Evolutionary conservation across 2,329 filamentous ascomycete species (phyloP).

Genomic region (Trichoderma sp.): DNA sequence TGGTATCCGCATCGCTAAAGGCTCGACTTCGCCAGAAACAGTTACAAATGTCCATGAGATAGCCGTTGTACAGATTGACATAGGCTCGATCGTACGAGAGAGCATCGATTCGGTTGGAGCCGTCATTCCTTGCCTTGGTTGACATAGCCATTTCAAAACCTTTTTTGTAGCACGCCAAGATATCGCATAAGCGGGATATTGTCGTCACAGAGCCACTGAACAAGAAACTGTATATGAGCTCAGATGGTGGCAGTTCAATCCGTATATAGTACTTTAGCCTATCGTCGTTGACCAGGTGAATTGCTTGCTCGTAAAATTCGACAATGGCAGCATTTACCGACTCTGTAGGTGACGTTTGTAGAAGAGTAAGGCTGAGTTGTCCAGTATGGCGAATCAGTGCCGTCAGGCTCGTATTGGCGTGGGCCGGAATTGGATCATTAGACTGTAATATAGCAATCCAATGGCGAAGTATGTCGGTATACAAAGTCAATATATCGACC

Average conservation of each 20-base stretch:
- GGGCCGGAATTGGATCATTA: constrained; percentile 34
- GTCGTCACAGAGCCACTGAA: constrained; percentile 64
- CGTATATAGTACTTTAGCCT: constrained; percentile 54
- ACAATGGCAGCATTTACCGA: constrained; percentile 57
- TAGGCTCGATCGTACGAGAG: constrained; percentile 56
- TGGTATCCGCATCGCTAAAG: constrained; percentile 63
- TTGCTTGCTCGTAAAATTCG: constrained; percentile 67
- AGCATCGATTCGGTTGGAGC: constrained; percentile 32
- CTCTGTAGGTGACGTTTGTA: constrained; percentile 50
- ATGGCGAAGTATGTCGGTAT: constrained; percentile 62
- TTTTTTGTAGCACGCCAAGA: constrained; percentile 70
- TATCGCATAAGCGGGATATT: constrained; percentile 65
- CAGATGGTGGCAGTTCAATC: constrained; percentile 65
- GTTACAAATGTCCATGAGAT: constrained; percentile 85
- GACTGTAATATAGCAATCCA: constrained; percentile 52
- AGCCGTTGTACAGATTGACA: constrained; percentile 74
- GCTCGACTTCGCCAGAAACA: constrained; percentile 75
- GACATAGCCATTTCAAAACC: constrained; percentile 66
- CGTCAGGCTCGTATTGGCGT: constrained; percentile 40
- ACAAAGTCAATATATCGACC: constrained; percentile 62
- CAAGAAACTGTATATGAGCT: constrained; percentile 67
- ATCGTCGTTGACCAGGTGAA: constrained; percentile 54
- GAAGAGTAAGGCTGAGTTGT: constrained; percentile 56
- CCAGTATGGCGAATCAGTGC: constrained; percentile 50
- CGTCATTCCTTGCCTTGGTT: constrained; percentile 35